These are phyloP conservation scores for Teratosphaeria zuluensis DNA, from an alignment of 2,329 filamentous ascomycete species.

Conservation along the genomic window DNA sequence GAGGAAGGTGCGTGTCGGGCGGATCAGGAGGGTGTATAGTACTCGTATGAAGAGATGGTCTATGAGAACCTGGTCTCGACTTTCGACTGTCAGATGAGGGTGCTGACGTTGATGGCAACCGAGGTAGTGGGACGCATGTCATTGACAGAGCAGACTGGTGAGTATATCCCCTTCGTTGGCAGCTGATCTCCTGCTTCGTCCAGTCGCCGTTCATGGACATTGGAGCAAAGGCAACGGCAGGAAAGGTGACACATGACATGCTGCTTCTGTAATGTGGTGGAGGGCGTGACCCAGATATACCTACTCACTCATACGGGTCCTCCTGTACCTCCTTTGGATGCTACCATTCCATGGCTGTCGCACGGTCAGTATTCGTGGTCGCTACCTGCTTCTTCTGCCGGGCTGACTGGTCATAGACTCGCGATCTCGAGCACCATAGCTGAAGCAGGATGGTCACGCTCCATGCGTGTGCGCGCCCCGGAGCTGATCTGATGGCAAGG, in stretches of 20 bases:
- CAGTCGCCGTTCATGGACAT: background rate
- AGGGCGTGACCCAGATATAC: background rate
- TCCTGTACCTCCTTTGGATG: background rate
- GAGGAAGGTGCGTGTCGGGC: background rate
- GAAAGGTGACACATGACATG: background rate
- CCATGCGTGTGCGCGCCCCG: too few species aligned
- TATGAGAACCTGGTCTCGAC: background rate
- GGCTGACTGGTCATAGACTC: background rate
- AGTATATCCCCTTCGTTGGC: background rate
- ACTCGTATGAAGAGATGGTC: background rate
- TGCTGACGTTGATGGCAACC: background rate
- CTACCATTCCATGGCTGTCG: background rate
- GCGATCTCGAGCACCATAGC: background rate
- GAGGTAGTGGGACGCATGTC: background rate
- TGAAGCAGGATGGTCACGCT: too few species aligned
- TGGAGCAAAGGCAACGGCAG: background rate
- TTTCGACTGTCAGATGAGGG: too few species aligned
- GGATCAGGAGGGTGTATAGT: background rate
- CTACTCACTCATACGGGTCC: background rate
- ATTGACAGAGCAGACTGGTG: background rate
- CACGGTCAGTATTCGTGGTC: background rate
- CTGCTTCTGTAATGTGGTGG: background rate
- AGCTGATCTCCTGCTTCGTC: background rate
- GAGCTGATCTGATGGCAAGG: too few species aligned
- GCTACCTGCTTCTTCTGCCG: background rate